Percentiles rank a stretch among this genome's conserved stretches.
Evolutionary conservation across 805 yeast species (phyloP).

Genomic region (Nakazawaea pomicola): DNA sequence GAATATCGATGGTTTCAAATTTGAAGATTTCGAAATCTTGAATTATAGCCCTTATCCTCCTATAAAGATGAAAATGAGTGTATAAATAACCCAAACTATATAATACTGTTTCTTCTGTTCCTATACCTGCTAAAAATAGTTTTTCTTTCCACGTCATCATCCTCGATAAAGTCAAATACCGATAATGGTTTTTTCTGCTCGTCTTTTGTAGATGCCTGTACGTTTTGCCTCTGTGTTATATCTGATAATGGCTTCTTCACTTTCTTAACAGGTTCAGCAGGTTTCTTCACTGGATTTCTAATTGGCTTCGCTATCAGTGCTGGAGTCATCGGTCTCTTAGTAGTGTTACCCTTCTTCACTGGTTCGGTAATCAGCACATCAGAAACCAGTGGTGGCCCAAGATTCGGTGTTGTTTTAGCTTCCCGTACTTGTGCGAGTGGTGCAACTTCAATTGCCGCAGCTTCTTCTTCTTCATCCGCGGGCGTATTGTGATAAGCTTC

Average conservation of each 20-base stretch:
- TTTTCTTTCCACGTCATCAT: constrained; percentile 10
- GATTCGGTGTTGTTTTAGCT: no score
- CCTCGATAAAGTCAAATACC: constrained; percentile 36
- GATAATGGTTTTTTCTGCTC: constrained; percentile 17
- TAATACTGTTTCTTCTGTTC: constrained; percentile 15
- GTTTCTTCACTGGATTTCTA: no score
- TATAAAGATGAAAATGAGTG: constrained; percentile 97
- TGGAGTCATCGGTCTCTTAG: no score
- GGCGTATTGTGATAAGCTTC: not conserved
- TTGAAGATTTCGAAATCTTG: constrained; percentile 79
- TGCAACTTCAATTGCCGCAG: no score
- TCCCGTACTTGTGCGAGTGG: no score
- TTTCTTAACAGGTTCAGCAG: not conserved
- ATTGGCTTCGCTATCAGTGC: no score
- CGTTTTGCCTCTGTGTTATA: constrained; percentile 3
- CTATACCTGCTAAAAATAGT: constrained; percentile 10
- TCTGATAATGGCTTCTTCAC: constrained; percentile 4
- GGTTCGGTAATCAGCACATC: no score
- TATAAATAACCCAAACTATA: constrained; percentile 44
- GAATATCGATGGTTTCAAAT: constrained; percentile 80
- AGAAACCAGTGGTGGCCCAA: no score
- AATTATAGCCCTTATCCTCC: constrained; percentile 78
- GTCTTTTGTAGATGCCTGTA: not conserved
- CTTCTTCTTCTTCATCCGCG: no score
- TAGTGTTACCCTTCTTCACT: no score